Base-by-base conservation (phyloP, 805 yeast species). In the Ogataea wickerhamii region DNA sequence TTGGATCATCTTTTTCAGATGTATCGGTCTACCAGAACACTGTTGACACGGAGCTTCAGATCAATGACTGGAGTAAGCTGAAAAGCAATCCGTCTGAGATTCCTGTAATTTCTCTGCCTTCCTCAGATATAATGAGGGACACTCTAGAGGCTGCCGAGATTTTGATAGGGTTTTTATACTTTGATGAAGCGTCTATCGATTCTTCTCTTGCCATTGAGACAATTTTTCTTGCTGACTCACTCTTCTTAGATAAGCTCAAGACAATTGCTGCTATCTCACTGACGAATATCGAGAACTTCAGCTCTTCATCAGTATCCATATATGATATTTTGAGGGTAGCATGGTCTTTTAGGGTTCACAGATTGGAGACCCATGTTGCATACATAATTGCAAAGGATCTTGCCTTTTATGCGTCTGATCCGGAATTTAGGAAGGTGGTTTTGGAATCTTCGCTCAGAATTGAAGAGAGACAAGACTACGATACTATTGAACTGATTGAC, bases 401-500 rank as follows among this genome's bases (percentile, higher is more conserved):
- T 18, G 54, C 48, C 7, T 38, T 32, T 19, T 78, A 54, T 56
- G 48, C 64, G 5, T 27, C 46, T 1, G 63, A 63, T n/a, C 57
- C 61, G 1, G 70, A 48, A 44, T 35, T 69, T 67, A 45, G 68
- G 76, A 53, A 44, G 37, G 26, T 43, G 8, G 38, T 49, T 7
- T n/a, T 41, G 11, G 50, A 47, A 23, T 49, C 53, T 4, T 82
- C 91, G 0, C 45, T 51, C 12, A 63, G 86, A 48, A 82, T 85
- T 34, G 52, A 70, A 16, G 60, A 56, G 12, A 70, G 93, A 53
- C 79, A 85, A 48, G 86, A 78, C 43, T 80, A 84, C 0, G 95
- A 85, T 61, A 81, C 91, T 1, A 81, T 85, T 52, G 95, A 85
- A 51, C 63, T 85, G 48, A 67, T 85, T 19, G 95, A 84, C 58